A percentile compares a stretch with the other conserved stretches of the same genome.
Evolutionary conservation across 805 yeast genomes (phyloP).

Genomic region (Clavispora fructus): DNA sequence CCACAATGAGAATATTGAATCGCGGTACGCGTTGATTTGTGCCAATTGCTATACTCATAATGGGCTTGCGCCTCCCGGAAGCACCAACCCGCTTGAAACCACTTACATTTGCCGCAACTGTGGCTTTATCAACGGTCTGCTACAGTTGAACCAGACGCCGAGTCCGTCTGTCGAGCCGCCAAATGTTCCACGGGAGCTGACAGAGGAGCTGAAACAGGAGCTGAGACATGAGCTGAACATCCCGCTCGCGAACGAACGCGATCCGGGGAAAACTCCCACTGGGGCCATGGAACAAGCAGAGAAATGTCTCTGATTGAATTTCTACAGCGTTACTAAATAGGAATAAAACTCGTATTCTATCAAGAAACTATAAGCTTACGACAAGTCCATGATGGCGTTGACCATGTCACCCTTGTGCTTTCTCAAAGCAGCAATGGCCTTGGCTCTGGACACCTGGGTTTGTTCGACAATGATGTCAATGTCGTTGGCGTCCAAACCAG

Average conservation of each 20-base stretch:
- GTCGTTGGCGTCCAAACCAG: conserved; percentile 79
- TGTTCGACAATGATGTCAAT: conserved; percentile 86
- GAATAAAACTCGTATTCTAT: too few relatives aligned
- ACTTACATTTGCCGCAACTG: conserved; percentile 64
- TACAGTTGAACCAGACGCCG: background rate
- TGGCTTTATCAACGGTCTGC: conserved; percentile 38
- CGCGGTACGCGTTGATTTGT: conserved; percentile 71
- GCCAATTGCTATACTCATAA: conserved; percentile 61
- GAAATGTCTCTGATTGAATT: too few relatives aligned
- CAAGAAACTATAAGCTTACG: conserved; percentile 16
- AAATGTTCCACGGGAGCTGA: too few relatives aligned
- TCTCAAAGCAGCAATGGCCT: conserved; percentile 88
- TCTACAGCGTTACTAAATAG: background rate
- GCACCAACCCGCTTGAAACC: conserved; percentile 42
- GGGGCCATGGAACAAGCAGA: too few relatives aligned
- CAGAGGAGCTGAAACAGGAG: too few relatives aligned
- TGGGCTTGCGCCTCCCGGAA: conserved; percentile 76
- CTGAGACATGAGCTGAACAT: too few relatives aligned
- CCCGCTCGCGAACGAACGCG: too few relatives aligned
- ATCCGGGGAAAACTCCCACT: too few relatives aligned
- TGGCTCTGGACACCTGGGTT: conserved; percentile 80
- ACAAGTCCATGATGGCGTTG: conserved; percentile 87
- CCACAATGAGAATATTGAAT: conserved; percentile 56
- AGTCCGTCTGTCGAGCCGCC: too few relatives aligned
- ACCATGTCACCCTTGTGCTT: conserved; percentile 91